Conservation (phyloP, 768 basidiomycete genomes). For the Lactifluus volemus region DNA sequence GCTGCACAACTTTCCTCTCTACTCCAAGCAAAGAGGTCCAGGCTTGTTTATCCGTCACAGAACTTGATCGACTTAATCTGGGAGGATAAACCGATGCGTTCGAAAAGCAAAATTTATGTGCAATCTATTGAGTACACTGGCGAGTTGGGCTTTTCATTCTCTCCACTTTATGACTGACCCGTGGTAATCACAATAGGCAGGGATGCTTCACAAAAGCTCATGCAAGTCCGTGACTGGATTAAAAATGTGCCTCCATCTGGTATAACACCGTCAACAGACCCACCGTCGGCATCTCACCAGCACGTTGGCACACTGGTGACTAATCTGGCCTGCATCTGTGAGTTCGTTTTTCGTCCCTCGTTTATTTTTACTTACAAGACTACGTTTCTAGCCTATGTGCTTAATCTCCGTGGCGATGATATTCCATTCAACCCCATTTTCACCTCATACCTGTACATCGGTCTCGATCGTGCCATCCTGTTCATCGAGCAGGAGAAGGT, state of each 20-base stretch:
- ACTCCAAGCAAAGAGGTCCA: conserved; percentile 45
- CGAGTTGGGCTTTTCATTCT: conserved; percentile 20
- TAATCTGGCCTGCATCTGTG: conserved; percentile 64
- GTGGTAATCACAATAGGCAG: conserved; percentile 32
- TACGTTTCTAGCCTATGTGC: conserved; percentile 55
- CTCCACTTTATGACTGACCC: background rate
- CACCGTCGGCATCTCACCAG: conserved; percentile 51
- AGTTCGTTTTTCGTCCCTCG: conserved; percentile 19
- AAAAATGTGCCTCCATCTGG: conserved; percentile 45
- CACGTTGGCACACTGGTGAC: conserved; percentile 62
- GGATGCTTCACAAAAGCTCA: conserved; percentile 63
- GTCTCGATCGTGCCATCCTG: conserved; percentile 49
- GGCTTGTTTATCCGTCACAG: conserved; percentile 71
- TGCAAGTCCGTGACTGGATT: conserved; percentile 64
- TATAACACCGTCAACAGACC: conserved; percentile 52
- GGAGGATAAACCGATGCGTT: conserved; percentile 66
- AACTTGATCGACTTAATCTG: conserved; percentile 80
- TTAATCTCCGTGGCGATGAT: conserved; percentile 86
- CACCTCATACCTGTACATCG: conserved; percentile 76
- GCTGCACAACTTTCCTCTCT: conserved; percentile 51
- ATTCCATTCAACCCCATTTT: conserved; percentile 91
- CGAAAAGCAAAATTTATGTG: conserved; percentile 54
- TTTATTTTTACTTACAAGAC: conserved; percentile 7
- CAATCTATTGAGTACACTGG: conserved; percentile 67
- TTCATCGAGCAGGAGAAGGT: conserved; percentile 72